phyloP scores from a whole-genome alignment of 176 grass and related monocot genomes.

The Eragrostis curvula region DNA sequence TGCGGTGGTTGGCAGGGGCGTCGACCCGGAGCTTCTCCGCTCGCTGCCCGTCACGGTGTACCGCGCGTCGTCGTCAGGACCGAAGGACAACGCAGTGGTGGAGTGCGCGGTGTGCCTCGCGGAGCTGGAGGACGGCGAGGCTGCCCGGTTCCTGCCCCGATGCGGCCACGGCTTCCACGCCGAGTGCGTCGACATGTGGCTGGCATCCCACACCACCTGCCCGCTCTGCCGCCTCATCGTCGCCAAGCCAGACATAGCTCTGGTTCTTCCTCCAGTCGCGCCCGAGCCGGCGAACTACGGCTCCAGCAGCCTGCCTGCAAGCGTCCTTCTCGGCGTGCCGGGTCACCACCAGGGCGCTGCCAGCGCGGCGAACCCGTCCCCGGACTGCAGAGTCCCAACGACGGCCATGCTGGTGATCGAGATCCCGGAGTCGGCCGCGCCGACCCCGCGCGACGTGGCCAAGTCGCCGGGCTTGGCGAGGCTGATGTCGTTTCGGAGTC shows the following conservation, averaged over 20 bases:
- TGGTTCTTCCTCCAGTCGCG: constrained; percentile 17
- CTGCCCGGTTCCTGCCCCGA: constrained; percentile 48
- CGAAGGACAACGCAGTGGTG: constrained; percentile 39
- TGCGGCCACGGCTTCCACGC: constrained; percentile 81
- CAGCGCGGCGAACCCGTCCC: background rate
- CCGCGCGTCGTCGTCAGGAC: constrained; percentile 19
- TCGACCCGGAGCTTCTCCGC: constrained; percentile 49
- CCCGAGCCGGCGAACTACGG: constrained; percentile 48
- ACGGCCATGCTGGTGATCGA: constrained; percentile 59
- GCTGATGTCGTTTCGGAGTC: constrained; percentile 37
- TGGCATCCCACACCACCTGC: constrained; percentile 59
- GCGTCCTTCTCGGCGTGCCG: constrained; percentile 36
- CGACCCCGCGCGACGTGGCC: constrained; percentile 22
- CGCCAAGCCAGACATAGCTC: constrained; percentile 24
- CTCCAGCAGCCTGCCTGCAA: constrained; percentile 55
- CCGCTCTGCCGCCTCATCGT: constrained; percentile 69
- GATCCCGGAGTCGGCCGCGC: constrained; percentile 51
- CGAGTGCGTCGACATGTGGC: constrained; percentile 55
- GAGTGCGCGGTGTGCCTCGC: constrained; percentile 71
- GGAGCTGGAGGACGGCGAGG: constrained; percentile 68
- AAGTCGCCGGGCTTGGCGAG: constrained; percentile 28
- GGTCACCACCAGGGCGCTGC: background rate
- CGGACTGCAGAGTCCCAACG: background rate
- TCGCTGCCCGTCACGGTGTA: constrained; percentile 50
- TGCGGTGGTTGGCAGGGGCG: background rate